A percentile compares a stretch with the other conserved stretches of the same genome.
These are phyloP conservation scores for Trichoderma citrinoviride DNA, from an alignment of 2,329 filamentous ascomycete genomes.

Conservation along the genomic window DNA sequence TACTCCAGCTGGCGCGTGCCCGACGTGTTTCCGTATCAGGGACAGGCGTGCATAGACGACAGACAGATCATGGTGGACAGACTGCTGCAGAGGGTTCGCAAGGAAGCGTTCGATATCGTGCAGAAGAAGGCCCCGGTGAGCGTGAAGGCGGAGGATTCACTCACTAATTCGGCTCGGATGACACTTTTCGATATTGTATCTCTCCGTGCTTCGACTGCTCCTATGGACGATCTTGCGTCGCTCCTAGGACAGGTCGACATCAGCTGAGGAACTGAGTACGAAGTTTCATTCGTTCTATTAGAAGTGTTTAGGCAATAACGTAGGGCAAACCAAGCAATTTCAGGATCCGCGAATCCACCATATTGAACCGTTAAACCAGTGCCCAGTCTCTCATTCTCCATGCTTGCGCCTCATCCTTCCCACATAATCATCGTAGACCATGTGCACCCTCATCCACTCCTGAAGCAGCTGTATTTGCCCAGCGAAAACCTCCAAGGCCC, in stretches of 20 bases:
- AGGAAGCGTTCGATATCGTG: background rate
- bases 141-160: background rate
- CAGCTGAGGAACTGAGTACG: background rate
- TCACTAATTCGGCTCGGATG: background rate
- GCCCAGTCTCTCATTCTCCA: background rate
- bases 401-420: no score
- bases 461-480: slow-evolving; percentile 53
- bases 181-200: background rate
- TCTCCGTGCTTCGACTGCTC: background rate
- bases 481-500: slow-evolving; percentile 52
- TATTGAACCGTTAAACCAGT: background rate
- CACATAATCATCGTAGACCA: background rate
- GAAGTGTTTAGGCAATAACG: background rate
- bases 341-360: background rate
- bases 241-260: background rate
- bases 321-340: background rate
- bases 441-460: slow-evolving; percentile 19
- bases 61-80: background rate
- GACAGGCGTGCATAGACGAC: no score
- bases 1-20: slow-evolving; percentile 1
- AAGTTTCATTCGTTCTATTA: background rate
- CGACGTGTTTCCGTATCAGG: slow-evolving; percentile 1
- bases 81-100: background rate
- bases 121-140: background rate
- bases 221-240: background rate